A percentile compares a stretch with the other conserved stretches of the same genome.
Conservation (phyloP, 1,284 basidiomycete species). For the Bondarzewia mesenterica region DNA sequence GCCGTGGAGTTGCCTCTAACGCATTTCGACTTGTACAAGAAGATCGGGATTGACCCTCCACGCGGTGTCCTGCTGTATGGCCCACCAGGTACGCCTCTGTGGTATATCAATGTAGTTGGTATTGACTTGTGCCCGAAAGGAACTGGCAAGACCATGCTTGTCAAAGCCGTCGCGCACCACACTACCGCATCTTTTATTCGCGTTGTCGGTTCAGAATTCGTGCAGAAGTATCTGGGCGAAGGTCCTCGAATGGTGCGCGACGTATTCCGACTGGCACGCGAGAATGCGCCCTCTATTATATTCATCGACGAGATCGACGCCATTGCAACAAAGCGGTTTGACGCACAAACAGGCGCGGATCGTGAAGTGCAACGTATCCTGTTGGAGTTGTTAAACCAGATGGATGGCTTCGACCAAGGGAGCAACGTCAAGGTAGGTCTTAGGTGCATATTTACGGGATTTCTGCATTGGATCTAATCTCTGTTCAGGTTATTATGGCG, state of each 20-base stretch:
- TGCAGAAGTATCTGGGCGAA: slow-evolving; percentile 99
- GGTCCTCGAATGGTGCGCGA: slow-evolving; percentile 99
- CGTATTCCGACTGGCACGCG: slow-evolving; percentile 94
- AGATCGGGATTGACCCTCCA: slow-evolving; percentile 99
- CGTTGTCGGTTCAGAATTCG: slow-evolving; percentile 96
- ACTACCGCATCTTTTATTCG: slow-evolving; percentile 98
- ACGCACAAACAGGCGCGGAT: slow-evolving; percentile 98
- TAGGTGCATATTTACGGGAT: neutral
- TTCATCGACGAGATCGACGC: slow-evolving; percentile 99
- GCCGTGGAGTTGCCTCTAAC: slow-evolving; percentile 98
- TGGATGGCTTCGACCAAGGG: slow-evolving; percentile 99
- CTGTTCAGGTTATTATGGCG: slow-evolving; percentile 88
- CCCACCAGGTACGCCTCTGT: slow-evolving; percentile 70
- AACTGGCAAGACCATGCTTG: slow-evolving; percentile 99
- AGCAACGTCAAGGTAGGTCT: slow-evolving; percentile 90
- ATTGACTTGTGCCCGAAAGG: slow-evolving; percentile 40
- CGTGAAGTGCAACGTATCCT: slow-evolving; percentile 98
- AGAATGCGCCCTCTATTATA: slow-evolving; percentile 97
- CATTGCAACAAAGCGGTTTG: slow-evolving; percentile 99
- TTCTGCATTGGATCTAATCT: neutral
- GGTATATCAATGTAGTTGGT: neutral
- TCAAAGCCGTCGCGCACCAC: slow-evolving; percentile 98
- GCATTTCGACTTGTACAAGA: slow-evolving; percentile 97
- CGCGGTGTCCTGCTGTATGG: slow-evolving; percentile 91
- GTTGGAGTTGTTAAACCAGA: slow-evolving; percentile 97